Evolutionary conservation across 345 rosid species (phyloP).

Genomic region (Corchorus capsularis): DNA sequence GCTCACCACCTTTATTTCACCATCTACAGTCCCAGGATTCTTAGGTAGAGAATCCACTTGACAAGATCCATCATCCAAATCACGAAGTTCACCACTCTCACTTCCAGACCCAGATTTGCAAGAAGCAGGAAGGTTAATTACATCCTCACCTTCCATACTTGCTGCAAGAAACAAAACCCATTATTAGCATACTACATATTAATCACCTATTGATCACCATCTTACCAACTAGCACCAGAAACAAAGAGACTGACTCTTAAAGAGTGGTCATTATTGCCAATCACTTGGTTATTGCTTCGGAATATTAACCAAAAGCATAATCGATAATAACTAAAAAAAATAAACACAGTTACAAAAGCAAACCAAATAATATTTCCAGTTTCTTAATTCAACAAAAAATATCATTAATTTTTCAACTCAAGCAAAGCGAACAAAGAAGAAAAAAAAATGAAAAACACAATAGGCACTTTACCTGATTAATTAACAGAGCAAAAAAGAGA

Average conservation of each 20-base stretch:
- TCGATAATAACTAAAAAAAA: background rate
- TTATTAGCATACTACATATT: background rate
- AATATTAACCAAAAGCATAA: background rate
- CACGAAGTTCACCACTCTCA: conserved; percentile 35
- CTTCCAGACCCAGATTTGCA: conserved; percentile 30
- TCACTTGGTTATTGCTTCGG: background rate
- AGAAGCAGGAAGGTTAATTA: conserved; percentile 37
- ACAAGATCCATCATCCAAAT: conserved; percentile 36
- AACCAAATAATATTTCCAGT: background rate
- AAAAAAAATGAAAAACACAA: background rate
- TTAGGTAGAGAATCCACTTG: conserved; percentile 34
- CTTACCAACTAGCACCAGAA: background rate
- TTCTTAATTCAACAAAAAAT: background rate
- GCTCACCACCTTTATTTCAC: conserved; percentile 32
- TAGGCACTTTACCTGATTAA: too few relatives aligned
- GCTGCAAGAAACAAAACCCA: background rate
- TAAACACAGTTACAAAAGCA: background rate
- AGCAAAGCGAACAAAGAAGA: background rate
- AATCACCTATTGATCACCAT: background rate
- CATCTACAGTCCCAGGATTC: conserved; percentile 30
- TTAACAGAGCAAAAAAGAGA: background rate
- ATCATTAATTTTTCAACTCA: background rate
- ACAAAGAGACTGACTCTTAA: background rate
- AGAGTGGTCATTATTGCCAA: background rate
- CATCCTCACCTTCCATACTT: conserved; percentile 54